phyloP scores from a whole-genome alignment of 2,329 filamentous ascomycete genomes.

The Metarhizium humberi region DNA sequence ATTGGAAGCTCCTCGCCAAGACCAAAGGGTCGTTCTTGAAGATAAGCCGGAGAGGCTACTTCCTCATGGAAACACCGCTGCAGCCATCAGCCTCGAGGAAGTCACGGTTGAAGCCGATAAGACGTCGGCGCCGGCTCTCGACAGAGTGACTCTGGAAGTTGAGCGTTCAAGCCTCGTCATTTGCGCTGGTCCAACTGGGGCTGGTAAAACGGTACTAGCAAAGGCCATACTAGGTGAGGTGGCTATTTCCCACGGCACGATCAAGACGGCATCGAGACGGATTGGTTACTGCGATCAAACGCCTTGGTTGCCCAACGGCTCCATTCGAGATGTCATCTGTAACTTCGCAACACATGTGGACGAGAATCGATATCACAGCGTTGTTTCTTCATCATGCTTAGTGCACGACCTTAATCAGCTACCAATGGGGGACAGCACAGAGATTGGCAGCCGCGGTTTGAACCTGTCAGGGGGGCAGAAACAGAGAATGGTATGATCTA shows the following conservation, averaged over 20 bases:
- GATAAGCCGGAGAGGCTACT: background rate
- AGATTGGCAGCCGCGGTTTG: slow-evolving; percentile 11
- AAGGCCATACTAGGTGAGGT: slow-evolving; percentile 13
- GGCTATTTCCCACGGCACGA: background rate
- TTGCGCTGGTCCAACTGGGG: slow-evolving; percentile 15
- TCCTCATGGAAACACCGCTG: too few species aligned
- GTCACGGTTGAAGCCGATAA: background rate
- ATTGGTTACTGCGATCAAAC: slow-evolving; percentile 13
- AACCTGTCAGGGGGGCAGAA: slow-evolving; percentile 14
- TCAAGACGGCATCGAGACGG: slow-evolving; percentile 1
- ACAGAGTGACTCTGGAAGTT: background rate
- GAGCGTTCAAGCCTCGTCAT: slow-evolving; percentile 14
- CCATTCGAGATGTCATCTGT: slow-evolving; percentile 11
- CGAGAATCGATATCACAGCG: slow-evolving; percentile 10
- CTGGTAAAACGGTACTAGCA: slow-evolving; percentile 18
- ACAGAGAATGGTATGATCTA: slow-evolving; percentile 12
- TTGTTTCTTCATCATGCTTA: slow-evolving; percentile 12
- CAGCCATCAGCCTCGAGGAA: background rate
- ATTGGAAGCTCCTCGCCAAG: slow-evolving; percentile 10
- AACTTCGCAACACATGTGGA: slow-evolving; percentile 7
- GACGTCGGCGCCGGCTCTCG: slow-evolving; percentile 2
- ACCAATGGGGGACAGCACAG: slow-evolving; percentile 10
- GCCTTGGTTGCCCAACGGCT: slow-evolving; percentile 11
- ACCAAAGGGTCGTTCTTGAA: background rate
- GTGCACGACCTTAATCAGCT: slow-evolving; percentile 13